Percentiles rank a stretch among this genome's conserved stretches.
phyloP scores from a whole-genome alignment of 306 rosid genomes.

The Medicago arabica region DNA sequence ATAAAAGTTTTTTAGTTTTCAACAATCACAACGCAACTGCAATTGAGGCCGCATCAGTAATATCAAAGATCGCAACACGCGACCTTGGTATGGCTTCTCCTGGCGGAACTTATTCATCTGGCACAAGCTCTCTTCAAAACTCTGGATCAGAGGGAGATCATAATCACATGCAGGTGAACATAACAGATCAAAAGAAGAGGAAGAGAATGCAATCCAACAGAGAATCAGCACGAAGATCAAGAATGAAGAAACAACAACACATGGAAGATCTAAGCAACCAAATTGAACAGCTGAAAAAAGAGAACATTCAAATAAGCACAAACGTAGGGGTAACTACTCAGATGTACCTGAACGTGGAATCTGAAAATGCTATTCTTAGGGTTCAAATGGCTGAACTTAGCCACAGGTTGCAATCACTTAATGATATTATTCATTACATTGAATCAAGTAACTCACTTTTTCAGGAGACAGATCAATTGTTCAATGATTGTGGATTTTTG shows the following conservation, averaged over 20 bases:
- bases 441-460: conserved; percentile 49
- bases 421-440: conserved; percentile 59
- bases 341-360: conserved; percentile 56
- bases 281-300: conserved; percentile 53
- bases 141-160: conserved; percentile 56
- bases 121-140: conserved; percentile 48
- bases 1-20: neutral
- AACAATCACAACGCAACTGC: neutral
- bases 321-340: conserved; percentile 57
- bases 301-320: conserved; percentile 57
- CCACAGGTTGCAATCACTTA: conserved; percentile 68
- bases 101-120: conserved; percentile 59
- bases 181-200: conserved; percentile 72
- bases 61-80: neutral
- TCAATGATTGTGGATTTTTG: conserved; percentile 48
- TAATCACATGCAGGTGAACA: neutral
- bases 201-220: conserved; percentile 87
- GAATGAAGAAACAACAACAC: conserved; percentile 78
- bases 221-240: conserved; percentile 81
- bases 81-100: conserved; percentile 42
- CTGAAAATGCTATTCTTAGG: conserved; percentile 74
- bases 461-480: conserved; percentile 34
- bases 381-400: conserved; percentile 80
- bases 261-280: conserved; percentile 60
- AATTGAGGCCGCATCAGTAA: neutral